These are phyloP conservation scores for Lyophyllum decastes DNA, from an alignment of 768 basidiomycete genomes.

Conservation along the genomic window DNA sequence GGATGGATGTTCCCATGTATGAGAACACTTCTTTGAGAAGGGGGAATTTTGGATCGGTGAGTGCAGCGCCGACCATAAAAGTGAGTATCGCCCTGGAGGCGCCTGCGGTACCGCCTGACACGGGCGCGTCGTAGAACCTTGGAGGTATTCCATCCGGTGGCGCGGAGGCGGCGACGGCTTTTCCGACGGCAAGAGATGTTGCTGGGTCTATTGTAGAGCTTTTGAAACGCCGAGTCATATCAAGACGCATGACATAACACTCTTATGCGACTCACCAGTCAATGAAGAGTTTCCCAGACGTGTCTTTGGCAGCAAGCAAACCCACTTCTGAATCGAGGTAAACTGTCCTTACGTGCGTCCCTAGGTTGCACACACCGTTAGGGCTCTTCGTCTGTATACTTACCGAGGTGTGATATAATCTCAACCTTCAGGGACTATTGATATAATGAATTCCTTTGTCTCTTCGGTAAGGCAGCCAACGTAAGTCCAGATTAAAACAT, in stretches of 20 bases:
- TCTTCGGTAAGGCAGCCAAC: neutral
- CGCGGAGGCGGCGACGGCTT: slow-evolving; percentile 26
- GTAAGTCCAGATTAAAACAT: slow-evolving; percentile 8
- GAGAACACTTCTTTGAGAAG: slow-evolving; percentile 33
- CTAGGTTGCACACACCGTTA: slow-evolving; percentile 16
- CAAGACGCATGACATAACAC: neutral
- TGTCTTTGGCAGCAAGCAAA: slow-evolving; percentile 32
- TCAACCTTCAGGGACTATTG: slow-evolving; percentile 43
- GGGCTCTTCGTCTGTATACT: neutral
- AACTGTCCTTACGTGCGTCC: slow-evolving; percentile 38
- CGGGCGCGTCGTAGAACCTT: slow-evolving; percentile 42
- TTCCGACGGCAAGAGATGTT: slow-evolving; percentile 34
- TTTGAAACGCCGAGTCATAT: neutral
- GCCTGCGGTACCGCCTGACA: slow-evolving; percentile 43
- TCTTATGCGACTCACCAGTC: slow-evolving; percentile 33
- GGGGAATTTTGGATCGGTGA: slow-evolving; percentile 32
- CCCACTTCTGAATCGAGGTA: slow-evolving; percentile 35
- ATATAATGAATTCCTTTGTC: slow-evolving; percentile 37
- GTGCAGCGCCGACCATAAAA: slow-evolving; percentile 39
- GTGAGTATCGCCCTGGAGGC: slow-evolving; percentile 38
- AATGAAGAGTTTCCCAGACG: slow-evolving; percentile 40
- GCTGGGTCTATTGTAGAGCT: slow-evolving; percentile 46
- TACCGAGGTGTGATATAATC: neutral
- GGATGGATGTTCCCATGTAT: slow-evolving; percentile 36
- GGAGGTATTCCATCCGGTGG: slow-evolving; percentile 12